Conservation (phyloP, 208 protist species). For the Crithidia acanthocephali region DNA sequence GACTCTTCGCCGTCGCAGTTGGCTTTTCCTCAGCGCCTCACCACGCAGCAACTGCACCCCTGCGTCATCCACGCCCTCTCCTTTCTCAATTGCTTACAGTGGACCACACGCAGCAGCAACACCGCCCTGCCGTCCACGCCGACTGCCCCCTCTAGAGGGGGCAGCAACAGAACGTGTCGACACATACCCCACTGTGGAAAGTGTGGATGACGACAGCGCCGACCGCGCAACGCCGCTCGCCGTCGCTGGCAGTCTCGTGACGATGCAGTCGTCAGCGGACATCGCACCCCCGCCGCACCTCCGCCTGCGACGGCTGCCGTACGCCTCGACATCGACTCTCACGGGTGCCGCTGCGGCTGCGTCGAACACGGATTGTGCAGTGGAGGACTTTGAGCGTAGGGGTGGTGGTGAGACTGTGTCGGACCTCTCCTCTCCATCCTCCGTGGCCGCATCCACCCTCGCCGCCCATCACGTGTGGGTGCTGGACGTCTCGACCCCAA, state of each 20-base stretch:
- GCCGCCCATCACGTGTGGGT: slow-evolving; percentile 78
- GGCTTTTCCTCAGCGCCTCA: neutral
- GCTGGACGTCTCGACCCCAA: slow-evolving; percentile 28
- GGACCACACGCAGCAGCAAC: slow-evolving; percentile 17
- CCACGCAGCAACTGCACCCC: slow-evolving; percentile 36
- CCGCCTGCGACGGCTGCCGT: neutral
- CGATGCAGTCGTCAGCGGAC: slow-evolving; percentile 13
- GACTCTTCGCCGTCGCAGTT: neutral
- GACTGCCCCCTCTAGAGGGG: no score
- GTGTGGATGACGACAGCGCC: slow-evolving; percentile 4
- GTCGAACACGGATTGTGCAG: no score
- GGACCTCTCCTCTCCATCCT: neutral
- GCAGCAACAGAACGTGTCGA: no score
- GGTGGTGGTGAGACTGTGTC: no score
- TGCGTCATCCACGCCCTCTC: slow-evolving; percentile 49
- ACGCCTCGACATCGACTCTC: neutral
- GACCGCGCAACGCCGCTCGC: slow-evolving; percentile 47
- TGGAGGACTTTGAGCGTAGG: no score
- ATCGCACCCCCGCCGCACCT: slow-evolving; percentile 26
- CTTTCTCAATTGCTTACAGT: slow-evolving; percentile 79
- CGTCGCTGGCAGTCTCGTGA: slow-evolving; percentile 59
- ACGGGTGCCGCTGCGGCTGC: neutral
- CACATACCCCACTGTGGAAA: no score
- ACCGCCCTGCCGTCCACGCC: no score
- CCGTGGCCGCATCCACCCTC: slow-evolving; percentile 24